Percentiles rank a stretch among this genome's conserved stretches.
Evolutionary conservation across 2,329 filamentous ascomycete species (phyloP).

Genomic region (Botryotinia globosa): DNA sequence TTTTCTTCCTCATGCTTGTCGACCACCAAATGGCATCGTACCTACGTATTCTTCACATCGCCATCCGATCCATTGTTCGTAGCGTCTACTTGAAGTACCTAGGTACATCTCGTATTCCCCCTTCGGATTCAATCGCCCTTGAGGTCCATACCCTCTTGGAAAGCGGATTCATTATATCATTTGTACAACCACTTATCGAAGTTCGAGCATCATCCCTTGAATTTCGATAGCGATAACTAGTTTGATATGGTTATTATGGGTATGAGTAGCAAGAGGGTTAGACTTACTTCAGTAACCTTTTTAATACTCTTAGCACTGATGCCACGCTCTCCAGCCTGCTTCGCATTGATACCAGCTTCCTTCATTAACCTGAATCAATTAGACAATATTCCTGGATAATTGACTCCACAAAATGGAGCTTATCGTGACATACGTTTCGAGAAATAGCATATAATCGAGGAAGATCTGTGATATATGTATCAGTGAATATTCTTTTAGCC

Average conservation of each 20-base stretch:
- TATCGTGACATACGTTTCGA: slow-evolving; percentile 54
- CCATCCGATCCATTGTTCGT: neutral
- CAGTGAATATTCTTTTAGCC: slow-evolving; percentile 18
- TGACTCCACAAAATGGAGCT: neutral
- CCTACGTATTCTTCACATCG: neutral
- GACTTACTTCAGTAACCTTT: slow-evolving; percentile 70
- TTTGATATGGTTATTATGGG: slow-evolving; percentile 2
- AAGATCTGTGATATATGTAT: slow-evolving; percentile 62
- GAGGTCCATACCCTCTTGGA: neutral
- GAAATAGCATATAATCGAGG: slow-evolving; percentile 79
- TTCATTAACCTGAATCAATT: slow-evolving; percentile 62
- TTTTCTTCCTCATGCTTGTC: neutral
- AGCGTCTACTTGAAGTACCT: neutral
- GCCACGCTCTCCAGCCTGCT: slow-evolving; percentile 68
- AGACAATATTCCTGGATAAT: neutral
- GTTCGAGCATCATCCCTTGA: slow-evolving; percentile 17
- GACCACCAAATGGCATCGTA: neutral
- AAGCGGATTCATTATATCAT: neutral
- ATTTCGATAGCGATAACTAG: slow-evolving; percentile 17
- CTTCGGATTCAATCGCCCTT: neutral
- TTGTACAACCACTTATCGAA: neutral
- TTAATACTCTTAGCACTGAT: slow-evolving; percentile 74
- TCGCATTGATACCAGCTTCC: slow-evolving; percentile 74
- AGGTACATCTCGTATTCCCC: neutral
- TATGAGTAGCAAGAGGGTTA: neutral